phyloP scores from a whole-genome alignment of 192 early-diverging fungal species.

The Coemansia sp. region DNA sequence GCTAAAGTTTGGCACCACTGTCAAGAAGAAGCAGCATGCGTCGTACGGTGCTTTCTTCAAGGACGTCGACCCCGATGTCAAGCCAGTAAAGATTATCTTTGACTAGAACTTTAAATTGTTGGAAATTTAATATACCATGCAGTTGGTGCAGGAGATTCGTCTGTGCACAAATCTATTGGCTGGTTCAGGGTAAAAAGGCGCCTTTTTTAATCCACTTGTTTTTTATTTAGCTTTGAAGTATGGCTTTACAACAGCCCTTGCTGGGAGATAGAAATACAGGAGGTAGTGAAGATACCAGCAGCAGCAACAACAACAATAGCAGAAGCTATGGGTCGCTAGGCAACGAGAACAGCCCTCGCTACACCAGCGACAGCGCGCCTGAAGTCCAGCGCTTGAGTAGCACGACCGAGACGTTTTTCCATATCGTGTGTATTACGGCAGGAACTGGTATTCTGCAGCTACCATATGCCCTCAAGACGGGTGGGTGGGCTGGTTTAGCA shows the following conservation, averaged over 20 bases:
- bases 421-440: conserved; percentile 67
- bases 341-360: neutral
- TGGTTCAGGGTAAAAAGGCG: neutral
- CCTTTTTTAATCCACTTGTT: neutral
- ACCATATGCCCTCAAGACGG: conserved; percentile 71
- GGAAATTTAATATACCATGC: conserved; percentile 7
- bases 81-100: conserved; percentile 91
- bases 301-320: neutral
- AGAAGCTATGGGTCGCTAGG: conserved; percentile 5
- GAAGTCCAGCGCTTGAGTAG: conserved; percentile 18
- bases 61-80: conserved; percentile 76
- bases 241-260: conserved; percentile 4
- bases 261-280: neutral
- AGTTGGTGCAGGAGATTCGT: neutral
- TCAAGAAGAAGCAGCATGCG: conserved; percentile 95
- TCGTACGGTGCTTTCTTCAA: conserved; percentile 95
- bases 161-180: neutral
- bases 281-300: neutral
- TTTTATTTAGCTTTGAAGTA: too few relatives aligned
- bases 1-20: conserved; percentile 90
- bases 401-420: conserved; percentile 45
- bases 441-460: conserved; percentile 82
- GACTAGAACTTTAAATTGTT: conserved; percentile 30
- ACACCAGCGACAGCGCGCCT: neutral
- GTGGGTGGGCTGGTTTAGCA: conserved; percentile 75